A percentile compares a stretch with the other conserved stretches of the same genome.
Evolutionary conservation across 2,329 filamentous ascomycete genomes (phyloP).

Genomic region (Ascochyta clinopodiicola): DNA sequence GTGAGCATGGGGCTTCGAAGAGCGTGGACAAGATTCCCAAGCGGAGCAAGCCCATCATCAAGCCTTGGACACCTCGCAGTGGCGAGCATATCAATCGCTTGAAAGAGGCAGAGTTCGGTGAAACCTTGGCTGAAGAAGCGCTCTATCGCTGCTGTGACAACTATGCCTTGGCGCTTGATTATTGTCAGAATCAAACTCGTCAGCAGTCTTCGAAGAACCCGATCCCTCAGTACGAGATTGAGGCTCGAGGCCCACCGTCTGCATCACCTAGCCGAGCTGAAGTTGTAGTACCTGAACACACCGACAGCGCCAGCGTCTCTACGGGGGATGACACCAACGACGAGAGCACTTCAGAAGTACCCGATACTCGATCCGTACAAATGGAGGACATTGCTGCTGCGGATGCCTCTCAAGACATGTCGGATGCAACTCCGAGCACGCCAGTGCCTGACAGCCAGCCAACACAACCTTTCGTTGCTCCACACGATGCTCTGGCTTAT

Average conservation of each 20-base stretch:
- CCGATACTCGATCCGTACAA: constrained; percentile 46
- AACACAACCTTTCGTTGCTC: constrained; percentile 16
- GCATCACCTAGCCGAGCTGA: constrained; percentile 43
- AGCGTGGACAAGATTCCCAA: constrained; percentile 65
- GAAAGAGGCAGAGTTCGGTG: constrained; percentile 57
- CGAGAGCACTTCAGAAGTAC: constrained; percentile 35
- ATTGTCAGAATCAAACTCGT: constrained; percentile 70
- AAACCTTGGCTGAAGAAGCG: constrained; percentile 75
- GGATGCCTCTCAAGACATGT: constrained; percentile 21
- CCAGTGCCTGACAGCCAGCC: constrained; percentile 27
- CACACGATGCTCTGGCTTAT: constrained; percentile 41
- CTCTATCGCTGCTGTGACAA: constrained; percentile 81
- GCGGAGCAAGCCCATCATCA: constrained; percentile 54
- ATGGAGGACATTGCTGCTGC: constrained; percentile 45
- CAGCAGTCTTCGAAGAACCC: constrained; percentile 69
- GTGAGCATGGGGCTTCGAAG: constrained; percentile 70
- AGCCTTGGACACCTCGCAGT: constrained; percentile 60
- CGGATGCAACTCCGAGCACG: constrained; percentile 21
- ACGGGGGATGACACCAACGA: constrained; percentile 36
- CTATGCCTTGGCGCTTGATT: constrained; percentile 68
- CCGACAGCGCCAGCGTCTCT: constrained; percentile 37
- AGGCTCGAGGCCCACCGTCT: constrained; percentile 37
- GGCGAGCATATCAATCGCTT: constrained; percentile 54
- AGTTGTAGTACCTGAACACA: constrained; percentile 40
- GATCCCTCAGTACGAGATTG: constrained; percentile 61